Evolutionary conservation across 108 stramenopile species (phyloP).

Genomic region (Pelagomonas calceolata): DNA sequence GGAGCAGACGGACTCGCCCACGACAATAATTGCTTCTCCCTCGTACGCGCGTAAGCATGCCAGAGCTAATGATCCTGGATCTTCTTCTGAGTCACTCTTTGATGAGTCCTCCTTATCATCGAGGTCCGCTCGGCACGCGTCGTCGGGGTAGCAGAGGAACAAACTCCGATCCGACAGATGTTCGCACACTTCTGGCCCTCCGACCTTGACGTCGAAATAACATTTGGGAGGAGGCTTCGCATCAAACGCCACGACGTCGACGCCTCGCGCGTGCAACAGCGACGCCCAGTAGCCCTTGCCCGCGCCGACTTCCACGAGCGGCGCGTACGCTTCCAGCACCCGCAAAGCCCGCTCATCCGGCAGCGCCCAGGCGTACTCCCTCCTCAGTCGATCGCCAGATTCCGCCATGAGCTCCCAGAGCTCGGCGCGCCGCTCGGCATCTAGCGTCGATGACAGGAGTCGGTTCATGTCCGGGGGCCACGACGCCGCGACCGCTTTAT

Average conservation of each 20-base stretch:
- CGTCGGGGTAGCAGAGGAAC: slow-evolving; percentile 32
- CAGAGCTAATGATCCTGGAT: not conserved
- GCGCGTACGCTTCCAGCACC: slow-evolving; percentile 21
- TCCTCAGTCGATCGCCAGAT: slow-evolving; percentile 11
- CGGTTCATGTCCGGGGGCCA: too few relatives aligned
- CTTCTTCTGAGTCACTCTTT: not conserved
- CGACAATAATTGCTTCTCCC: not conserved
- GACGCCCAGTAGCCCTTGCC: slow-evolving; percentile 44
- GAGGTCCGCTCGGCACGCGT: not conserved
- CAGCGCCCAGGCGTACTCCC: slow-evolving; percentile 41
- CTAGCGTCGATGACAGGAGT: not conserved
- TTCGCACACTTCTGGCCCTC: slow-evolving; percentile 22
- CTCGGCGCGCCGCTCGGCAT: slow-evolving; percentile 11
- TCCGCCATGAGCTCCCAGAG: slow-evolving; percentile 27
- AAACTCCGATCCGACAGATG: slow-evolving; percentile 6
- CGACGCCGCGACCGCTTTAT: too few relatives aligned
- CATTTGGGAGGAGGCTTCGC: not conserved
- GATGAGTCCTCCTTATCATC: not conserved
- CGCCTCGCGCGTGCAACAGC: slow-evolving; percentile 33
- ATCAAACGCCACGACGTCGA: slow-evolving; percentile 39
- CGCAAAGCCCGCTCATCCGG: slow-evolving; percentile 36
- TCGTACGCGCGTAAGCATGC: not conserved
- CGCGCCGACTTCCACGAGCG: slow-evolving; percentile 41
- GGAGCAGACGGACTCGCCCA: not conserved
- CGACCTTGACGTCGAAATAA: slow-evolving; percentile 7